phyloP scores from a whole-genome alignment of 306 rosid species.

The Castanospermum australe region DNA sequence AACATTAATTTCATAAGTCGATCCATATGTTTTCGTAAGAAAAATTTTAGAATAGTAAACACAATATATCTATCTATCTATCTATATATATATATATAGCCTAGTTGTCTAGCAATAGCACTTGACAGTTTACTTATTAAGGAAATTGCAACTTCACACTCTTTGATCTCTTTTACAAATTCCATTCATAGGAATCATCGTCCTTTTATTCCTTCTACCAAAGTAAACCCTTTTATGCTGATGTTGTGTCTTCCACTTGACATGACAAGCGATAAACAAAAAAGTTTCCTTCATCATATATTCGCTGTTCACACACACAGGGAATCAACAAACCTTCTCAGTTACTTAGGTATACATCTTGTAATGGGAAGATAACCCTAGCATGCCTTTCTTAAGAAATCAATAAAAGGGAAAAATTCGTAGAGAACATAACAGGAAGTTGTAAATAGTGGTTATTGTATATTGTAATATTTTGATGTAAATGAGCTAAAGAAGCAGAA shows the following conservation, averaged over 20 bases:
- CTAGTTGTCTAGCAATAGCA: too few species aligned
- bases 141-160: not conserved
- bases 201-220: constrained; percentile 34
- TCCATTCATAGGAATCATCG: constrained; percentile 24
- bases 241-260: constrained; percentile 33
- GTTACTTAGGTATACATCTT: not conserved
- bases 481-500: not conserved
- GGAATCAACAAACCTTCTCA: constrained; percentile 15
- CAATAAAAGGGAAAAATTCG: not conserved
- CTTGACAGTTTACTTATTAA: not conserved
- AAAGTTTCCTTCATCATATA: not conserved
- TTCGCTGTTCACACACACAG: not conserved
- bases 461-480: not conserved
- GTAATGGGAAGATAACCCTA: not conserved
- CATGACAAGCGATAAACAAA: constrained; percentile 11
- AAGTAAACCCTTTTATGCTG: constrained; percentile 25
- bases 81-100: too few species aligned
- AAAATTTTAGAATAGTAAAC: too few species aligned
- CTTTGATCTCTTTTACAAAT: constrained; percentile 13
- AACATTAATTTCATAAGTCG: too few species aligned
- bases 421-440: not conserved
- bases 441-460: not conserved
- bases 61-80: too few species aligned
- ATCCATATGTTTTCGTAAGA: too few species aligned
- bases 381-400: not conserved